Evolutionary conservation across 2,329 filamentous ascomycete genomes (phyloP).

Genomic region (Penicillium sp.): DNA sequence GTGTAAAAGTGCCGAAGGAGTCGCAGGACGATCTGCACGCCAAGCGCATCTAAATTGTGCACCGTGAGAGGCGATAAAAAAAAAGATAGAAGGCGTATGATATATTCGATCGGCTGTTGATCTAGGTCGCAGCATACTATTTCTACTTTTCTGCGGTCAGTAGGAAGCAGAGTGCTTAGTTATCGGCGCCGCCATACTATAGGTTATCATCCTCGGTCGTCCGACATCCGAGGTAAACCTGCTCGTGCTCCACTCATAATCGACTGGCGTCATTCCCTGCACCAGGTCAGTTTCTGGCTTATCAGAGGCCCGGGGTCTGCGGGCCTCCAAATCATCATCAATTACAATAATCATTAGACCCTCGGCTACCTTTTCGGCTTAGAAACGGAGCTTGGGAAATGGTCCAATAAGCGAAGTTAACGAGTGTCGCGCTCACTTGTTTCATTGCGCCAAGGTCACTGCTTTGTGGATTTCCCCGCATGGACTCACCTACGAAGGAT

Average conservation of each 20-base stretch:
- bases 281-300: background rate
- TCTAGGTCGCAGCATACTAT: background rate
- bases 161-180: background rate
- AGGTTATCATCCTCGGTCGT: background rate
- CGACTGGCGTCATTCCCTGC: background rate
- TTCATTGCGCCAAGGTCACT: background rate
- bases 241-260: background rate
- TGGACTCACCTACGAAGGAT: background rate
- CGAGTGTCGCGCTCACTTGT: background rate
- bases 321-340: background rate
- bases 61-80: background rate
- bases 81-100: background rate
- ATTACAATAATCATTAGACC: background rate
- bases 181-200: background rate
- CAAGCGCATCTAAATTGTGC: background rate
- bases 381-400: too few species aligned
- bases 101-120: background rate
- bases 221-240: conserved; percentile 6
- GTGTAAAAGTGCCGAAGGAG: background rate
- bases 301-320: background rate
- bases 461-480: conserved; percentile 5
- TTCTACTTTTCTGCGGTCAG: background rate
- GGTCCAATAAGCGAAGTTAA: background rate
- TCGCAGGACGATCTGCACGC: background rate
- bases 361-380: conserved; percentile 3